phyloP scores from a whole-genome alignment of 2,329 filamentous ascomycete species.

The Thielaviopsis cerberus region DNA sequence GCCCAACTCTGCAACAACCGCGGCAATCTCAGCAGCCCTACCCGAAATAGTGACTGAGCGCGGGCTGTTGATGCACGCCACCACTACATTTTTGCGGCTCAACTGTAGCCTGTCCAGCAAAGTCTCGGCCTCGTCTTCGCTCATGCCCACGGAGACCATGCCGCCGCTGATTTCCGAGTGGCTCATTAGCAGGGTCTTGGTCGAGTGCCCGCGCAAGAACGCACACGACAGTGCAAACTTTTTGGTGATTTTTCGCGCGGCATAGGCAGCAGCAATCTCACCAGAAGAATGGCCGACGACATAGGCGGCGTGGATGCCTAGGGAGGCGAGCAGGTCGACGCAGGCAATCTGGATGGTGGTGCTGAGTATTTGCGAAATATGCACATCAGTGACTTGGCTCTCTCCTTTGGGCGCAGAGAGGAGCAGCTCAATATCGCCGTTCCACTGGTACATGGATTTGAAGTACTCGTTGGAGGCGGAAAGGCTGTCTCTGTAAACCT shows the following conservation, averaged over 20 bases:
- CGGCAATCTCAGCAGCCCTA: slow-evolving; percentile 17
- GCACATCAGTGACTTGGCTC: slow-evolving; percentile 12
- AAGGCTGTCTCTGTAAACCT: slow-evolving; percentile 24
- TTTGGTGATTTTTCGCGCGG: slow-evolving; percentile 20
- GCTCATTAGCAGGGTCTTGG: slow-evolving; percentile 17
- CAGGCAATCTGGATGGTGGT: slow-evolving; percentile 26
- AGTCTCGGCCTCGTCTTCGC: slow-evolving; percentile 14
- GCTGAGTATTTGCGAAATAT: slow-evolving; percentile 24
- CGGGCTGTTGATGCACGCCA: slow-evolving; percentile 29
- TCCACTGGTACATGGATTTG: slow-evolving; percentile 5
- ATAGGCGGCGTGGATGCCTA: slow-evolving; percentile 18
- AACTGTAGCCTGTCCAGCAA: slow-evolving; percentile 15
- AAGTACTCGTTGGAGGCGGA: slow-evolving; percentile 19
- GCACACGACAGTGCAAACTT: slow-evolving; percentile 24
- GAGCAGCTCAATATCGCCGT: neutral
- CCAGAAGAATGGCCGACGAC: slow-evolving; percentile 29
- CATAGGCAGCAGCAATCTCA: slow-evolving; percentile 28
- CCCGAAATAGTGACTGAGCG: slow-evolving; percentile 27
- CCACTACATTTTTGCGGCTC: slow-evolving; percentile 15
- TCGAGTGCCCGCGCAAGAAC: slow-evolving; percentile 23
- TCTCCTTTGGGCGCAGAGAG: neutral
- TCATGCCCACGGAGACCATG: slow-evolving; percentile 26
- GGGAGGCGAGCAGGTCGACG: slow-evolving; percentile 22
- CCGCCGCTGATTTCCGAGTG: slow-evolving; percentile 19
- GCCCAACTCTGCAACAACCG: slow-evolving; percentile 19